Conservation (phyloP, 331 rosid species). For the Quercus phellos region DNA sequence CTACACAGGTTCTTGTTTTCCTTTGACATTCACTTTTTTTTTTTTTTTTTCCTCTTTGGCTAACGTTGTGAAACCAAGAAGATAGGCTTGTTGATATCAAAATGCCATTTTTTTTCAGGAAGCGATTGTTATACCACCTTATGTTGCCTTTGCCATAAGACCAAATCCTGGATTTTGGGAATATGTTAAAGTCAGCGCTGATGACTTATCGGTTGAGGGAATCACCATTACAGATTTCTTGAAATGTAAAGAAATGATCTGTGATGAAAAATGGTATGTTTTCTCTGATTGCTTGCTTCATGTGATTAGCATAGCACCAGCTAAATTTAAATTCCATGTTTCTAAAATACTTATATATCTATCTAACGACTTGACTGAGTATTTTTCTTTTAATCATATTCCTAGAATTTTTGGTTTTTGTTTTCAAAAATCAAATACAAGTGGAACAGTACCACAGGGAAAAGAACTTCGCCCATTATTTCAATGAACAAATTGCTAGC, state of each 20-base stretch:
- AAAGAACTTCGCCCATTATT: background rate
- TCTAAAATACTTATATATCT: background rate
- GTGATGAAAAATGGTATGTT: slow-evolving; percentile 62
- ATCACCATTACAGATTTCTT: slow-evolving; percentile 56
- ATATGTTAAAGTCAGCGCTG: slow-evolving; percentile 51
- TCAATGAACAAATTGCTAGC: background rate
- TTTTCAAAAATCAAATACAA: background rate
- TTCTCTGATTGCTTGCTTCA: background rate
- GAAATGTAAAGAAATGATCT: slow-evolving; percentile 56
- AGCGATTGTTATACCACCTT: slow-evolving; percentile 72
- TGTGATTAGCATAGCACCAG: background rate
- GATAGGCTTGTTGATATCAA: background rate
- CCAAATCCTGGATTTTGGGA: slow-evolving; percentile 87
- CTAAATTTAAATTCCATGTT: background rate
- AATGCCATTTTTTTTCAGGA: slow-evolving; percentile 40
- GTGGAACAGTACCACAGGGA: background rate
- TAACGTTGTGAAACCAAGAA: background rate
- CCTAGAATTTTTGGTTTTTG: background rate
- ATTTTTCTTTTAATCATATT: background rate
- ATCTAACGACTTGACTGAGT: too few relatives aligned
- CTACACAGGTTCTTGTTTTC: slow-evolving; percentile 60
- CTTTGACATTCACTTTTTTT: background rate
- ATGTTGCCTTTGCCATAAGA: slow-evolving; percentile 73
- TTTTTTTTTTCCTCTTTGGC: too few relatives aligned
- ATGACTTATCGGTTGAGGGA: slow-evolving; percentile 60